Evolutionary conservation across 768 basidiomycete species (phyloP).

Genomic region (Termitomyces sp.): DNA sequence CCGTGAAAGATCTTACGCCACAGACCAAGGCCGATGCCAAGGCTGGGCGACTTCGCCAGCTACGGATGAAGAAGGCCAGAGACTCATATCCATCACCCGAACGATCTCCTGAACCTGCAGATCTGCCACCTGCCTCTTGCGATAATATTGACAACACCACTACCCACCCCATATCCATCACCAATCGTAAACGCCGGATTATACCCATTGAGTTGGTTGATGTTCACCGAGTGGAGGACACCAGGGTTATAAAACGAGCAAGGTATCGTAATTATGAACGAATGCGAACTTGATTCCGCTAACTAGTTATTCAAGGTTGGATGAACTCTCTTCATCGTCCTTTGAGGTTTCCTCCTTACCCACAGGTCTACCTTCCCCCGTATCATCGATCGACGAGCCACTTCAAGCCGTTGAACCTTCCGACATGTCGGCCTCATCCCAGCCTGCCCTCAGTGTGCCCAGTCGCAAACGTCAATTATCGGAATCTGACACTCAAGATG

Average conservation of each 20-base stretch:
- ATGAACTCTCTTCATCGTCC: too few species aligned
- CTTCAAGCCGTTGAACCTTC: background rate
- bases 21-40: conserved; percentile 12
- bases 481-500: conserved; percentile 16
- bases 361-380: conserved; percentile 10
- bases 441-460: background rate
- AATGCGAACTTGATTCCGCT: background rate
- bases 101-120: conserved; percentile 8
- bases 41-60: conserved; percentile 1
- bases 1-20: conserved; percentile 25
- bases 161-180: too few species aligned
- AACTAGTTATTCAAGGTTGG: background rate
- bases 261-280: conserved; percentile 5
- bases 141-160: background rate
- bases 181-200: conserved; percentile 12
- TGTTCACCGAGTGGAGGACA: background rate
- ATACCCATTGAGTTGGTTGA: background rate
- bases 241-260: conserved; percentile 10
- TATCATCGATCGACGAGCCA: conserved; percentile 4
- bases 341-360: too few species aligned
- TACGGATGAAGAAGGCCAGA: background rate
- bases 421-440: background rate
- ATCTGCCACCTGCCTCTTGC: background rate
- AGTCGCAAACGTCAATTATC: conserved; percentile 36
- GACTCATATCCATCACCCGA: conserved; percentile 15